Evolutionary conservation across 1,139 yeast species (phyloP).

Genomic region (Pichia norvegensis): DNA sequence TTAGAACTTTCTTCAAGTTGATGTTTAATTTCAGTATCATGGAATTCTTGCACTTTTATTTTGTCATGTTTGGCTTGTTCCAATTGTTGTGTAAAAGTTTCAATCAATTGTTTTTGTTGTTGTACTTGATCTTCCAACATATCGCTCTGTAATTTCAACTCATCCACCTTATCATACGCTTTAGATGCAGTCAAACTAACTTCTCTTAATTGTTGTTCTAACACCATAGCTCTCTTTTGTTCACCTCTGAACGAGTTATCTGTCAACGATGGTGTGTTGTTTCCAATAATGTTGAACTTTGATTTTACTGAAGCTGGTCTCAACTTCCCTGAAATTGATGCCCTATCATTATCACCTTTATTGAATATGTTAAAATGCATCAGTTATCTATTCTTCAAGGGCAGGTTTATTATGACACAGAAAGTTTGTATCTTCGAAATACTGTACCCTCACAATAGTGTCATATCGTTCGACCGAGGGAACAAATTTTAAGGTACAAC

Average conservation of each 20-base stretch:
- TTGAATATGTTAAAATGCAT: neutral
- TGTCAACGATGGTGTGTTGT: conserved; percentile 16
- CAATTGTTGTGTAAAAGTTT: conserved; percentile 13
- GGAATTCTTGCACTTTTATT: conserved; percentile 1
- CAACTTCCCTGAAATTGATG: neutral
- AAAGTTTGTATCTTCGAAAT: no score
- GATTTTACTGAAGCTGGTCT: neutral
- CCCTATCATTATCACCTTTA: neutral
- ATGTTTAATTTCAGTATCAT: conserved; percentile 7
- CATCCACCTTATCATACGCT: conserved; percentile 20
- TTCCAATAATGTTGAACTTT: neutral
- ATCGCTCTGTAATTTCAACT: conserved; percentile 11
- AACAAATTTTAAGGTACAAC: neutral
- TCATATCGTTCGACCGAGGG: neutral
- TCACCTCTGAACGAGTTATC: conserved; percentile 24
- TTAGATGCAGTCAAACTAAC: conserved; percentile 19
- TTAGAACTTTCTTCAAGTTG: neutral
- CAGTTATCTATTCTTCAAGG: neutral
- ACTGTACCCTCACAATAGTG: neutral
- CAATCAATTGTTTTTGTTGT: conserved; percentile 19
- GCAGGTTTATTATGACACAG: no score
- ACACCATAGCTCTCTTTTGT: conserved; percentile 23
- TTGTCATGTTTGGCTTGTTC: conserved; percentile 11
- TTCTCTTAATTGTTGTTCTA: conserved; percentile 18
- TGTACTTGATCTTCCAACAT: conserved; percentile 19